These are phyloP conservation scores for Nicotiana otophora DNA, from an alignment of 257 asterid species.

Conservation along the genomic window DNA sequence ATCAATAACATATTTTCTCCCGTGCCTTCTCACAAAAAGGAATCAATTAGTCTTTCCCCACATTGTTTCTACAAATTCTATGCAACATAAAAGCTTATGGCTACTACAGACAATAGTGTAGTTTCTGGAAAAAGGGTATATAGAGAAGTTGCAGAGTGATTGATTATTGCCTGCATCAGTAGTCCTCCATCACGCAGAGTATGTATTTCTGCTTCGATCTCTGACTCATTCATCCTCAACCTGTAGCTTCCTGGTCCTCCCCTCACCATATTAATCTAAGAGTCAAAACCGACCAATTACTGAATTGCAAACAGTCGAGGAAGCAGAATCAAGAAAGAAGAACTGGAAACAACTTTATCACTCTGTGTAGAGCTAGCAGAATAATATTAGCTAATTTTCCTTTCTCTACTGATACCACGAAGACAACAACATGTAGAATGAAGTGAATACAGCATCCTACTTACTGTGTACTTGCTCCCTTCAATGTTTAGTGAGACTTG, in stretches of 20 bases:
- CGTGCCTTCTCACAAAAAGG: neutral
- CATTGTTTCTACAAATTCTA: neutral
- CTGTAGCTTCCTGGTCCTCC: constrained; percentile 75
- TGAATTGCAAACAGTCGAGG: neutral
- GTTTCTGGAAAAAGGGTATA: neutral
- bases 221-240: constrained; percentile 74
- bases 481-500: constrained; percentile 93
- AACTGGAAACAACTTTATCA: neutral
- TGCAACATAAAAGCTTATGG: constrained; percentile 9
- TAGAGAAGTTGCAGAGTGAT: constrained; percentile 12
- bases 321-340: neutral
- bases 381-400: neutral
- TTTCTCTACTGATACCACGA: neutral
- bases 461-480: constrained; percentile 98
- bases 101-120: neutral
- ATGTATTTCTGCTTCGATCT: constrained; percentile 95
- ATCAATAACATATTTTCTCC: too few species aligned
- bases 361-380: neutral
- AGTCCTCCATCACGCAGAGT: constrained; percentile 98
- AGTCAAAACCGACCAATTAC: neutral
- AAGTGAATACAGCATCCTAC: constrained; percentile 22
- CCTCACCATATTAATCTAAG: constrained; percentile 53
- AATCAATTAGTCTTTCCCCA: neutral
- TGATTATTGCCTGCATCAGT: constrained; percentile 79
- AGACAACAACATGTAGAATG: neutral